phyloP scores from a whole-genome alignment of 164 flowering plant genomes.

The Taxillus chinensis region DNA sequence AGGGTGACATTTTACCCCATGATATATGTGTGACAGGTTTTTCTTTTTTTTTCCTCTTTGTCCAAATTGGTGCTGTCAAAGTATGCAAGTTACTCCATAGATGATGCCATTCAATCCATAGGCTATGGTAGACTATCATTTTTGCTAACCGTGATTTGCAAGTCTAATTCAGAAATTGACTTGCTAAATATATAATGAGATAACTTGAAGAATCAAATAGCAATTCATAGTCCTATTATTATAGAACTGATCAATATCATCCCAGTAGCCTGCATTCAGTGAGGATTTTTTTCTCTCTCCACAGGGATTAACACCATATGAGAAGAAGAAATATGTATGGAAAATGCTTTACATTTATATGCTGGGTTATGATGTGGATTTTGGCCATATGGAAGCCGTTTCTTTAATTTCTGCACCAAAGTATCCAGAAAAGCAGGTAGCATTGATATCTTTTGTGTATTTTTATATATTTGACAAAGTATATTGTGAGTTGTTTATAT shows the following conservation, averaged over 20 bases:
- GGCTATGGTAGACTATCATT: too few relatives aligned
- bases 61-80: background rate
- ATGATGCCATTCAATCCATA: too few relatives aligned
- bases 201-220: too few relatives aligned
- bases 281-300: slow-evolving; percentile 1
- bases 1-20: too few relatives aligned
- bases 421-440: slow-evolving; percentile 99
- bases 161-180: too few relatives aligned
- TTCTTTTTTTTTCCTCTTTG: background rate
- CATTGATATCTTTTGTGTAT: background rate
- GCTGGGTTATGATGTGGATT: slow-evolving; percentile 99
- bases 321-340: slow-evolving; percentile 99
- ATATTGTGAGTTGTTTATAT: background rate
- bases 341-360: slow-evolving; percentile 95
- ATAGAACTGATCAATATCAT: too few relatives aligned
- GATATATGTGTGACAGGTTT: too few relatives aligned
- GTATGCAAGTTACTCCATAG: background rate
- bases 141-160: too few relatives aligned
- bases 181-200: too few relatives aligned
- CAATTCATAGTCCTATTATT: too few relatives aligned
- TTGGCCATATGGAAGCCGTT: slow-evolving; percentile 99
- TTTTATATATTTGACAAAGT: background rate
- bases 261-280: too few relatives aligned
- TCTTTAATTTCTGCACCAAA: slow-evolving; percentile 98
- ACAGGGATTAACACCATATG: slow-evolving; percentile 87